Base-by-base conservation (phyloP, 768 basidiomycete genomes). In the Agaricus sinodeliciosus region DNA sequence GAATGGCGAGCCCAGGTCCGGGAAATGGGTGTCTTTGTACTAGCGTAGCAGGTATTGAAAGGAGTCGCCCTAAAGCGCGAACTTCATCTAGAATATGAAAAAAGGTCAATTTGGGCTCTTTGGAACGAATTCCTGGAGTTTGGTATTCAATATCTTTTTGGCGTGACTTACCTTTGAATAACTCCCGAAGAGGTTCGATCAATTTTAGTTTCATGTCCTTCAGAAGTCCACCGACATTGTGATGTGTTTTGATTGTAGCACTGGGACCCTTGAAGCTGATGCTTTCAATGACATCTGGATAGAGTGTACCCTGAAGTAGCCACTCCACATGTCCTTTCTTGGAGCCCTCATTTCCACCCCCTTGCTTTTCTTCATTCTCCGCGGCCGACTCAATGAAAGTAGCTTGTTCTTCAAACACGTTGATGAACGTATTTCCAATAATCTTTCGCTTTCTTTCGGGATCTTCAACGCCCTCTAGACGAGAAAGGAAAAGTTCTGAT, bases 211-310 rank as follows among this genome's bases (percentile, higher is more conserved):
- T 96, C 96, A 98, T 99, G 70, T 98, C 87, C 65, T 88, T 90
- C 56, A 97, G 77, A 48, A 99, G 74, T 3, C 95, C 95, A 26
- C 96, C 96, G 59, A 98, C 96, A 59, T 99, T 99, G 68, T 98
- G 96, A 67, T 99, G 96, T 2, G 96, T 98, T 78, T 99, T 99
- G 77, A 99, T 99, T 9, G 95, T 98, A 36, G 96, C 96, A 58
- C 89, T 92, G 0, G 96, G 96, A 2, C 96, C 96, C 71, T 97
- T 98, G 81, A 99, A 99, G 70, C 89, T 92, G 72, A 99, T 96
- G 65, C 89, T 92, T 75, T 99, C 96, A 65, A 98, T 99, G 54
- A 99, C 96, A 64, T 99, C 96, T 2, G 96, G 96, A 69, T 98
- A 99, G 12, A 99, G 79, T 0, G 96, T 99, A 3, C 96, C 96